These are phyloP conservation scores for Talaromyces wortmannii DNA, from an alignment of 495 filamentous ascomycete species.

Conservation along the genomic window DNA sequence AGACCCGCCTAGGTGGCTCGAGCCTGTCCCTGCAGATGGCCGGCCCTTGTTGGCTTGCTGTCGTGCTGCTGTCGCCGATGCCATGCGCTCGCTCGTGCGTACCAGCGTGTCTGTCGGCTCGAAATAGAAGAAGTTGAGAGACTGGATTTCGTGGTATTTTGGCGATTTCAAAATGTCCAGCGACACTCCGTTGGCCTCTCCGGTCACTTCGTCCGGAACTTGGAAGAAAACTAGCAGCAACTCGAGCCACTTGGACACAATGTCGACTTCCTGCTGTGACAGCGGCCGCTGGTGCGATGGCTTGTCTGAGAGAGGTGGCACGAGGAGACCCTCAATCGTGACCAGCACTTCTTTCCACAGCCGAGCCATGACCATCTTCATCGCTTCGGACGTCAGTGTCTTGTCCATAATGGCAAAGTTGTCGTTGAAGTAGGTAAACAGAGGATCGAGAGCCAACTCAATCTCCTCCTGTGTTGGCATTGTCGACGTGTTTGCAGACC, in stretches of 20 bases:
- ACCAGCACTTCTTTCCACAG: slow-evolving; percentile 96
- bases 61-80: slow-evolving; percentile 74
- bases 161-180: slow-evolving; percentile 88
- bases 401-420: slow-evolving; percentile 99
- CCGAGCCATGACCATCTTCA: slow-evolving; percentile 96
- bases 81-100: slow-evolving; percentile 90
- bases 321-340: slow-evolving; percentile 82
- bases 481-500: slow-evolving; percentile 47
- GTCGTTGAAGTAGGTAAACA: slow-evolving; percentile 97
- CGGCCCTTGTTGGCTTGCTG: slow-evolving; percentile 63
- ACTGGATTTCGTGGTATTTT: slow-evolving; percentile 96
- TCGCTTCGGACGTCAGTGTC: slow-evolving; percentile 84
- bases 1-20: slow-evolving; percentile 49
- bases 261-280: slow-evolving; percentile 83
- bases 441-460: slow-evolving; percentile 71
- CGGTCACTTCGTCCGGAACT: slow-evolving; percentile 78
- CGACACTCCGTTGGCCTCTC: slow-evolving; percentile 80
- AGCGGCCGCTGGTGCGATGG: slow-evolving; percentile 82
- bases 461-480: slow-evolving; percentile 65
- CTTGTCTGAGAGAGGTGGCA: slow-evolving; percentile 94
- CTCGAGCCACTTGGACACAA: slow-evolving; percentile 92
- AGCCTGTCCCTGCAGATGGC: slow-evolving; percentile 61
- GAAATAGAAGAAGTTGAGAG: slow-evolving; percentile 97
- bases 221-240: slow-evolving; percentile 94
- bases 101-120: slow-evolving; percentile 88